Percentiles rank a stretch among this genome's conserved stretches.
Evolutionary conservation across 805 yeast genomes (phyloP).

Genomic region (Hanseniaspora lachancei): DNA sequence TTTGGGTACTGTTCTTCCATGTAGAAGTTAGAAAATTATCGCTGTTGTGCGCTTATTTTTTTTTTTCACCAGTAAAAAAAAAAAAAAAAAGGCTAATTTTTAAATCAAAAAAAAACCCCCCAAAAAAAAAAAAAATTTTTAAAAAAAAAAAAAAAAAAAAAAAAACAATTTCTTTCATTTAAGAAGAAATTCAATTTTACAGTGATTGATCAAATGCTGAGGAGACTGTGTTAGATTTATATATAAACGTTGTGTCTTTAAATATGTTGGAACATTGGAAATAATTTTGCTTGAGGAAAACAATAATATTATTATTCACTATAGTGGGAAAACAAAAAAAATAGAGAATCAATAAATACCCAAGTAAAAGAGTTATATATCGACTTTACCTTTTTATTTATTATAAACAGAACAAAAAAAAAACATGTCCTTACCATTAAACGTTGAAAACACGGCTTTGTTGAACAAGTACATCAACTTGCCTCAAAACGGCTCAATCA

Average conservation of each 20-base stretch:
- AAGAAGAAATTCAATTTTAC: background rate
- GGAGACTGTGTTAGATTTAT: background rate
- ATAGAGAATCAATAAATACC: too few species aligned
- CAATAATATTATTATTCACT: too few species aligned
- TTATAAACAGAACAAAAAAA: too few species aligned
- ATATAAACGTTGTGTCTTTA: background rate
- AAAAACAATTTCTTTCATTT: background rate
- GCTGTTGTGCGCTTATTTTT: background rate
- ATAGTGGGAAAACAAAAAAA: too few species aligned
- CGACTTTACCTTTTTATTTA: background rate
- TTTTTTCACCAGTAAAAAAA: background rate
- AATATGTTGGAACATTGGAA: background rate
- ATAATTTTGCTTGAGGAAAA: background rate
- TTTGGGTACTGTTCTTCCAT: too few species aligned
- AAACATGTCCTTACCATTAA: slow-evolving; percentile 18
- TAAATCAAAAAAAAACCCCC: background rate
- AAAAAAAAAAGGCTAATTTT: background rate
- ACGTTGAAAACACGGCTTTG: slow-evolving; percentile 53
- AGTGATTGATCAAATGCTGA: background rate
- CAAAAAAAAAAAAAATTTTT: background rate
- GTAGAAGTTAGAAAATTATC: background rate
- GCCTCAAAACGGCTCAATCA: slow-evolving; percentile 70
- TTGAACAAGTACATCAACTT: slow-evolving; percentile 71
- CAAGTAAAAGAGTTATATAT: background rate
- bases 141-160: background rate